Percentiles rank a stretch among this genome's conserved stretches.
These are phyloP conservation scores for Diaporthe humulicola DNA, from an alignment of 2,329 filamentous ascomycete species.

Conservation along the genomic window DNA sequence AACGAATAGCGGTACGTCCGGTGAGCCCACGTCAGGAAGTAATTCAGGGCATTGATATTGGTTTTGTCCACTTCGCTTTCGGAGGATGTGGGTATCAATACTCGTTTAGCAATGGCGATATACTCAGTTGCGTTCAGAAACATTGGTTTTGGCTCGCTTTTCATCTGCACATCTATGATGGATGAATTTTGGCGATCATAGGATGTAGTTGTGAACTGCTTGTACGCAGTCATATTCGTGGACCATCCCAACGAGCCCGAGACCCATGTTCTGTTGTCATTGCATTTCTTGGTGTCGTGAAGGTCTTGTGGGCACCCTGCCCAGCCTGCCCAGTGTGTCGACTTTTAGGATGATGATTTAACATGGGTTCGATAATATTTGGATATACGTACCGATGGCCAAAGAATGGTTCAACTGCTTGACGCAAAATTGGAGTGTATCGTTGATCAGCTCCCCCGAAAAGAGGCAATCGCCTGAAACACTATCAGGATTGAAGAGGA, in stretches of 20 bases:
- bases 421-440: neutral
- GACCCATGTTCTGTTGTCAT: neutral
- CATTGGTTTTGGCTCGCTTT: neutral
- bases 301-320: slow-evolving; percentile 6
- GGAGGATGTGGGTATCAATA: neutral
- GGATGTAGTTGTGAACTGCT: neutral
- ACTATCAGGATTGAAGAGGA: neutral
- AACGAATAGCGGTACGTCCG: slow-evolving; percentile 19
- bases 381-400: neutral
- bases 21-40: slow-evolving; percentile 15
- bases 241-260: neutral
- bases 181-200: slow-evolving; percentile 18
- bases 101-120: neutral
- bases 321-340: neutral
- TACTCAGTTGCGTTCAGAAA: slow-evolving; percentile 1
- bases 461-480: neutral
- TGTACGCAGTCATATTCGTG: slow-evolving; percentile 10
- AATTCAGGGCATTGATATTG: slow-evolving; percentile 6
- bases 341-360: neutral
- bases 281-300: slow-evolving; percentile 1
- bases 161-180: slow-evolving; percentile 13
- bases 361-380: too few relatives aligned
- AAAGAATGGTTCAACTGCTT: slow-evolving; percentile 6
- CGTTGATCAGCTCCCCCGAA: neutral
- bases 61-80: neutral